Evolutionary conservation across 1,284 basidiomycete genomes (phyloP), one percentile per base, ranked within the genome.

Genomic region (Somion occarium): DNA sequence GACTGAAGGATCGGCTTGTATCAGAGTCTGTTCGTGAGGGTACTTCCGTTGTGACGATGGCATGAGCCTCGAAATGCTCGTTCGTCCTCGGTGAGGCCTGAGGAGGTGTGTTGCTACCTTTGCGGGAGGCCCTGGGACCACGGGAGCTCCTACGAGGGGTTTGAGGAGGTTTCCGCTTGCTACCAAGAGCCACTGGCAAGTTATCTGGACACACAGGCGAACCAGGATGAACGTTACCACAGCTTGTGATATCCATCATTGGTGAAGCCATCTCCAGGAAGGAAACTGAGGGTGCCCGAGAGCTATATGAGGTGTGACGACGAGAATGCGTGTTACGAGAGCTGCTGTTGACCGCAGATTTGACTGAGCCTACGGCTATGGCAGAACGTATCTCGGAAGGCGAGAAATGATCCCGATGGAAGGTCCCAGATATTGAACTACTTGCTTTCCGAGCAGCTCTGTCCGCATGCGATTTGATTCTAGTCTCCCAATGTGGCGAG

Each of bases 181-280:
- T 15, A 7, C 7, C 15, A 7, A 7, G 7, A 34, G 30, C 7
- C 30, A 7, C 30, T 7, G 15, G 15, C 15, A 41, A 9, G 9
- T 41, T 27, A 18, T 46, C 22, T 20, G 34, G 18, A 27, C 58
- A 54, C 15, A 59, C 49, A 39, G 61, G 59, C 18, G 59, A 56
- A n/a, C 54, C 51, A 11, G 63, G 57, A 34, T 61, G 60, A 3
- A 61, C 47, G 38, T 50, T 50, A 13, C 56, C 47, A 30, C 58
- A 60, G 46, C 55, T 59, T n/a, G 54, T 56, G 34, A 63, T 59
- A 26, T 45, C 41, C 15, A 50, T 9, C 42, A 27, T 45, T 2
- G 54, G 56, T 3, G 56, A 48, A 25, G 37, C 15, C 53, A 58
- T 55, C 27, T 55, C 53, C 25, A 58, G 41, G 52, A 58, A 55